These are phyloP conservation scores for Leptographium wingfieldii DNA, from an alignment of 2,329 filamentous ascomycete species.

Conservation along the genomic window DNA sequence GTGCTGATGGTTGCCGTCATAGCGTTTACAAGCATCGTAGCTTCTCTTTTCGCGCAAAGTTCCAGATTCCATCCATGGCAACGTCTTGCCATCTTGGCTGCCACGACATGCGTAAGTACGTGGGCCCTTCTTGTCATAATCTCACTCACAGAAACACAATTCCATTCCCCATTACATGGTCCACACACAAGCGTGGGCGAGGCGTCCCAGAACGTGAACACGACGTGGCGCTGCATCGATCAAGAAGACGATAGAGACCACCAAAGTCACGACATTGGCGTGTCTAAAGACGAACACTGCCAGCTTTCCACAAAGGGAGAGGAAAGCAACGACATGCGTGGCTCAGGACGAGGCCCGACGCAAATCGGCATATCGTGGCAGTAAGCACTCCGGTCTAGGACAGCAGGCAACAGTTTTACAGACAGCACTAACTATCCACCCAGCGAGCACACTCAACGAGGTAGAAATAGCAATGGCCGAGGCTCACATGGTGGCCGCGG, in stretches of 20 bases:
- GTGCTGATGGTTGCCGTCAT: neutral
- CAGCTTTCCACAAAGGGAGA: neutral
- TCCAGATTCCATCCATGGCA: neutral
- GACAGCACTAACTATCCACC: neutral
- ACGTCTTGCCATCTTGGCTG: neutral
- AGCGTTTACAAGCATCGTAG: neutral
- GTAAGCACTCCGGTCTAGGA: neutral
- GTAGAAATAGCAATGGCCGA: neutral
- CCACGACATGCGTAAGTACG: neutral
- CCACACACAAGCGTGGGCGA: neutral
- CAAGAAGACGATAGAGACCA: neutral
- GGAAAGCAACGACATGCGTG: constrained; percentile 1
- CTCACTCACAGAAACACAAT: neutral
- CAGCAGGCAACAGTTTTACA: neutral
- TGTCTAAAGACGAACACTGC: neutral
- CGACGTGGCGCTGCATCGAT: neutral
- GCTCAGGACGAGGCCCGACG: neutral
- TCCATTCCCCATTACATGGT: neutral
- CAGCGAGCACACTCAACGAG: neutral
- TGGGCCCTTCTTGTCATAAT: neutral
- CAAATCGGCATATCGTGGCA: neutral
- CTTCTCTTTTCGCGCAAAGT: neutral
- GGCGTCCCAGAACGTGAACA: neutral
- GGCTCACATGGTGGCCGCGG: neutral
- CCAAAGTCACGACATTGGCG: neutral